These are phyloP conservation scores for Lentinula lateritia DNA, from an alignment of 768 basidiomycete species.

Conservation along the genomic window DNA sequence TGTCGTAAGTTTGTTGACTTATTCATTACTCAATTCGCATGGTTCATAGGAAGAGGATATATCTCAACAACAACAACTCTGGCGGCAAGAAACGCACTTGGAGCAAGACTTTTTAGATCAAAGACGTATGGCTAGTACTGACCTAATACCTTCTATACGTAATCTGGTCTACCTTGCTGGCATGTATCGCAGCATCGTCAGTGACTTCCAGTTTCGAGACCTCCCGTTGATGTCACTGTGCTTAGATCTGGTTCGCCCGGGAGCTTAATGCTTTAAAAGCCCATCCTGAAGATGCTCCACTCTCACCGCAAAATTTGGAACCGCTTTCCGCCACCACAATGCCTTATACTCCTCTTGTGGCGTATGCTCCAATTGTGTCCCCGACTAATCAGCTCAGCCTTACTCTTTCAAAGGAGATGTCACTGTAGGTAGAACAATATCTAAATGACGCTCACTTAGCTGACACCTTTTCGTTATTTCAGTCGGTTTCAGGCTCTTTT, in stretches of 20 bases:
- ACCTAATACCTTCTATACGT: conserved; percentile 66
- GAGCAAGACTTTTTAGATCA: conserved; percentile 66
- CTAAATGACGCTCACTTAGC: neutral
- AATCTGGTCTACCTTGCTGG: conserved; percentile 72
- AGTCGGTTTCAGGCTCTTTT: conserved; percentile 91
- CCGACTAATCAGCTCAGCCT: conserved; percentile 51
- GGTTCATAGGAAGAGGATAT: conserved; percentile 31
- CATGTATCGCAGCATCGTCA: conserved; percentile 82
- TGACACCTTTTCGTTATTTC: conserved; percentile 9
- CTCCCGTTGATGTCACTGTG: conserved; percentile 1
- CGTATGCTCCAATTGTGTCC: conserved; percentile 37
- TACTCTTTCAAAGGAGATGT: conserved; percentile 85
- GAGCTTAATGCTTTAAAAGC: conserved; percentile 67
- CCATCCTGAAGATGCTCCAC: conserved; percentile 44
- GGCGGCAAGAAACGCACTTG: conserved; percentile 72
- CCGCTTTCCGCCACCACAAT: conserved; percentile 39
- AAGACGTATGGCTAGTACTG: conserved; percentile 45
- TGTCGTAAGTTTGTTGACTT: conserved; percentile 16
- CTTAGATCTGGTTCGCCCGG: conserved; percentile 79
- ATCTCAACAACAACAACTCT: conserved; percentile 48
- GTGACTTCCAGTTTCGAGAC: conserved; percentile 19
- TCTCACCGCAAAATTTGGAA: conserved; percentile 48
- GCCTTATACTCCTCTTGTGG: conserved; percentile 35
- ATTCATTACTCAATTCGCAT: neutral
- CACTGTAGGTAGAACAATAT: conserved; percentile 50